Percentiles rank a stretch among this genome's conserved stretches.
These are phyloP conservation scores for Symbiotaphrina buchneri DNA, from an alignment of 495 filamentous ascomycete species.

Conservation along the genomic window DNA sequence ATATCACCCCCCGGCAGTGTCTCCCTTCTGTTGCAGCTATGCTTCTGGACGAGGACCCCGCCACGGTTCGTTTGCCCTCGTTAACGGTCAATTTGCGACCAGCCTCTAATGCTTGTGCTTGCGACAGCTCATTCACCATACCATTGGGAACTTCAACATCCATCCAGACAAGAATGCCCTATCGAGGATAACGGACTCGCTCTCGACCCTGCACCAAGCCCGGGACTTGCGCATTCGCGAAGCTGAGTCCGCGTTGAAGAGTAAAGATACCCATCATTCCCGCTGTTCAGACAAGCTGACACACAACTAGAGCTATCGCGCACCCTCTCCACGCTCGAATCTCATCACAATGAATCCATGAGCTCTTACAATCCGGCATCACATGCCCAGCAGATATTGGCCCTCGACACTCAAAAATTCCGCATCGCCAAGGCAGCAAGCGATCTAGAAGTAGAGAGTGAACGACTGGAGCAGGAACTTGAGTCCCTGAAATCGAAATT, in stretches of 20 bases:
- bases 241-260: constrained; percentile 44
- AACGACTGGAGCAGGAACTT: constrained; percentile 63
- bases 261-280: constrained; percentile 10
- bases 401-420: constrained; percentile 85
- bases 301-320: constrained; percentile 36
- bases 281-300: constrained; percentile 7
- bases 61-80: constrained; percentile 29
- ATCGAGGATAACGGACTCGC: constrained; percentile 65
- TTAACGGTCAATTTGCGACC: constrained; percentile 1
- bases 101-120: constrained; percentile 5
- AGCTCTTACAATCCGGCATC: constrained; percentile 45
- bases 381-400: constrained; percentile 61
- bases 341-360: constrained; percentile 49
- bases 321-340: constrained; percentile 38
- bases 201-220: constrained; percentile 53
- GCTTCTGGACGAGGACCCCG: constrained; percentile 93
- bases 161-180: constrained; percentile 66
- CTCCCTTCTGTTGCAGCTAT: constrained; percentile 31
- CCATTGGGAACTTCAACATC: constrained; percentile 87
- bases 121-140: constrained; percentile 64
- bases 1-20: constrained; percentile 17
- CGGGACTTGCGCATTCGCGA: constrained; percentile 55
- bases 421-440: constrained; percentile 70
- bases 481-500: constrained; percentile 51
- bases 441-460: constrained; percentile 80